Base-by-base conservation (phyloP, 805 yeast species). In the Lipomyces spencermartinsiae region DNA sequence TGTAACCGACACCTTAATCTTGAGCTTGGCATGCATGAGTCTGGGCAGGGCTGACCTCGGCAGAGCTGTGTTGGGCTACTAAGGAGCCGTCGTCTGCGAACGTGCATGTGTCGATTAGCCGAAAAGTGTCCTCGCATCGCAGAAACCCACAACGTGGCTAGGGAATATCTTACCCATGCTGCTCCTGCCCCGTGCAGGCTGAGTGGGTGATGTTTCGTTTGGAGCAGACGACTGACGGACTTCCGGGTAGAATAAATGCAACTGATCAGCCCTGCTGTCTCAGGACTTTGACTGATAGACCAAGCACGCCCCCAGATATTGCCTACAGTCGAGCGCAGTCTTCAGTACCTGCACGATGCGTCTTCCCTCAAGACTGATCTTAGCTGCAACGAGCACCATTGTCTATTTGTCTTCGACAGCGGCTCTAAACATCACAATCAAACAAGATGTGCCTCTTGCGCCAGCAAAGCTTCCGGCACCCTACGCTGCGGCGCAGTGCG, bases 381-480 rank as follows among this genome's bases (percentile, higher is more conserved):
- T 29, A 16, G 34, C 46, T 60, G 61, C 63, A 39, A 55, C 39
- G 33, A 19, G 25, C 63, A 31, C 29, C 2, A 53, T 46, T 9
- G 61, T 22, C n/a, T 22, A 25, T 35, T 2, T 53, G 54, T 22
- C 59, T 31, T 19, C 59, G 59, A 19, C 61, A 9, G 59, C 37
- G 39, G 60, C 60, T 6, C 37, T 37, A 37, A 33, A 37, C 22
- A 25, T 53, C 34, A 25, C 59, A 16, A 53, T 53, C 34, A 16
- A 7, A 12, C 56, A 53, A 53, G 19, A 53, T 53, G 62, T 46
- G 1, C 64, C 56, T 19, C 22, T 59, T 43, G n/a, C 60, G 12
- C 62, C 62, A 16, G 62, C 60, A 43, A n/a, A 33, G 60, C 66
- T 62, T 53, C 65, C 66, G n/a, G 49, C 69, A 5, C 61, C 66